Base-by-base conservation (phyloP, 2,329 filamentous ascomycete genomes). In the Verticillium nonalfalfae region DNA sequence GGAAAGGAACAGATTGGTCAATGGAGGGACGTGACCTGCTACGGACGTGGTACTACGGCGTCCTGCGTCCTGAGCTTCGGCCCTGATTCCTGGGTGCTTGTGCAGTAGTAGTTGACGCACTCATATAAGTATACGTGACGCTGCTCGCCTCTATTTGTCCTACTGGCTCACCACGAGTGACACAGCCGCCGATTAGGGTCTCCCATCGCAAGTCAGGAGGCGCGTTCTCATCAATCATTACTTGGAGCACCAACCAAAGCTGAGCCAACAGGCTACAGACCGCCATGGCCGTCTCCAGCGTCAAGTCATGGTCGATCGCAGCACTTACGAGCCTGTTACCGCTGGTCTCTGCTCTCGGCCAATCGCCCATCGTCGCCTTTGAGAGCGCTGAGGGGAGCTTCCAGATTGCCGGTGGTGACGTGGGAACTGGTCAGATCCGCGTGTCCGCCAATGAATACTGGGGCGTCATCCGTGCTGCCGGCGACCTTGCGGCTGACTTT, bases 401-500 rank as follows among this genome's bases (percentile, higher is more conserved):
- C 64, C 72, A 76, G 71, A 69, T 76, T 65, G 69, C 74, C 62
- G 68, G 78, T 70, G 76, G 73, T 11, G 67, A 69, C 4, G 64
- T 72, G 26, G 69, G 72, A 13, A 66, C 72, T 58, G 75, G 79
- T 0, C 80, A 83, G 68, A 84, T 88, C 58, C 74, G 83, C 2
- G 76, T 86, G n/a, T 83, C 84, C 10, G 67, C 72, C 21, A 75
- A 83, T 60, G 88, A 90, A 63, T 89, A 84, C 77, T 87, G 85
- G 75, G 88, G 87, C 61, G 88, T 90, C 1, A 79, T 90, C 60
- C 82, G 88, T 33, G 87, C 86, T 5, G 88, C 86, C 0, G 79
- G 85, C 45, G 88, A 91, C 71, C 79, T 91, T 10, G 86, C 87
- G 0, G 69, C 78, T 4, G 89, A 91, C 71, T 89, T 91, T 74